phyloP scores from a whole-genome alignment of 225 moss, liverwort and hornwort species.

The Polytrichum formosum region DNA sequence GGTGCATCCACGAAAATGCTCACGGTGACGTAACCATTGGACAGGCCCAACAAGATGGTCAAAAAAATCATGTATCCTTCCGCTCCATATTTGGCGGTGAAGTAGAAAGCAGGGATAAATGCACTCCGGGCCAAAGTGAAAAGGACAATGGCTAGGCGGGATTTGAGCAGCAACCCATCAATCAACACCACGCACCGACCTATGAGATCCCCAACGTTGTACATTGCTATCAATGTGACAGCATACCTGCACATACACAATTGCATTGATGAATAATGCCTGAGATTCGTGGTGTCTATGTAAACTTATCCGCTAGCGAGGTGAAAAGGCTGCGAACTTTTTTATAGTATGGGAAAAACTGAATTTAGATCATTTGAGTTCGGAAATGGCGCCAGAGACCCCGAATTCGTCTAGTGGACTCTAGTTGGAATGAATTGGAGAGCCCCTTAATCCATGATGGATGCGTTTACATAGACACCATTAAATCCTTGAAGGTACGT shows the following conservation, averaged over 20 bases:
- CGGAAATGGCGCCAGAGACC: no score
- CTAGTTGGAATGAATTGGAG: no score
- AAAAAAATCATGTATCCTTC: constrained; percentile 88
- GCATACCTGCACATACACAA: constrained; percentile 27
- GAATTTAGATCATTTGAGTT: no score
- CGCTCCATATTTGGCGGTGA: constrained; percentile 69
- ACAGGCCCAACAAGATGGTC: constrained; percentile 57
- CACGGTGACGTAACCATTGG: constrained; percentile 73
- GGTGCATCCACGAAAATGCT: constrained; percentile 68
- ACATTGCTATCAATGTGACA: constrained; percentile 77
- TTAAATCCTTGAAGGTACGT: no score
- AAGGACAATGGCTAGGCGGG: constrained; percentile 44
- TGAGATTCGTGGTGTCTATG: no score
- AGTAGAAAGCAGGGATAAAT: constrained; percentile 81
- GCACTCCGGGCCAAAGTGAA: constrained; percentile 37
- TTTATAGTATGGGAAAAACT: no score
- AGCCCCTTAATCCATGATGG: no score
- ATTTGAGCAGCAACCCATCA: constrained; percentile 37
- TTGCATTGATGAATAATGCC: no score
- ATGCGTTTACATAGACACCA: no score
- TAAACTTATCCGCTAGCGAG: no score
- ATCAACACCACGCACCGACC: constrained; percentile 70
- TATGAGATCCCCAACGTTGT: constrained; percentile 73
- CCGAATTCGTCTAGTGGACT: no score
- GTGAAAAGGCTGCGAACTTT: no score